Percentiles rank a stretch among this genome's conserved stretches.
phyloP scores from a whole-genome alignment of 257 asterid genomes.

The Petunia axillaris region DNA sequence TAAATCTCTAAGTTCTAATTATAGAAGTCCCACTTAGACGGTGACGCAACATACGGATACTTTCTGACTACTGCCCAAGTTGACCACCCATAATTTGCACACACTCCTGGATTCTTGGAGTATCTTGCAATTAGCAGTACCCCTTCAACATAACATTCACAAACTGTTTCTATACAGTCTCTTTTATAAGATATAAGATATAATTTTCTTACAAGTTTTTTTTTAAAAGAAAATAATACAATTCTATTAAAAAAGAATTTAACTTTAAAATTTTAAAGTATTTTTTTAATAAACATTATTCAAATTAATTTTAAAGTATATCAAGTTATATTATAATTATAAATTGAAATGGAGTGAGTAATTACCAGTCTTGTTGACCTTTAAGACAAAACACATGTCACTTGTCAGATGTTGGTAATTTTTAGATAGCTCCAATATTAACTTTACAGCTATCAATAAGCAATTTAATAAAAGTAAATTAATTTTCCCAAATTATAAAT shows the following conservation, averaged over 20 bases:
- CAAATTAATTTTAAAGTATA: no score
- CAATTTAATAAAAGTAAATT: constrained; percentile 36
- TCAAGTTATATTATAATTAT: no score
- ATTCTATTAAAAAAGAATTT: no score
- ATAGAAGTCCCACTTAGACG: constrained; percentile 3
- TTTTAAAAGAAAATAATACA: no score
- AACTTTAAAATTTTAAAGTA: neutral
- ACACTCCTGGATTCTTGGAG: constrained; percentile 15
- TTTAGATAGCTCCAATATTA: constrained; percentile 62
- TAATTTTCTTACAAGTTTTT: no score
- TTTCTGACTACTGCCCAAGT: constrained; percentile 4
- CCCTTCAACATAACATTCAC: neutral
- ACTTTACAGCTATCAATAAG: constrained; percentile 74
- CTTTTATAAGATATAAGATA: no score
- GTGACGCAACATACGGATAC: neutral
- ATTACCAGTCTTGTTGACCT: no score
- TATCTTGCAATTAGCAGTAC: neutral
- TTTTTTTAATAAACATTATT: neutral
- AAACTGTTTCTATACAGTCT: no score
- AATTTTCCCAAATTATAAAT: constrained; percentile 37
- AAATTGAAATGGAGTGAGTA: no score
- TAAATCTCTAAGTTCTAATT: neutral
- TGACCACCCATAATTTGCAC: neutral
- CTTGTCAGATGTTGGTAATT: constrained; percentile 64
- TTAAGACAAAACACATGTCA: constrained; percentile 58